A percentile compares a stretch with the other conserved stretches of the same genome.
Evolutionary conservation across 2,329 filamentous ascomycete genomes (phyloP).

Genomic region (Pseudogymnoascus sp.): DNA sequence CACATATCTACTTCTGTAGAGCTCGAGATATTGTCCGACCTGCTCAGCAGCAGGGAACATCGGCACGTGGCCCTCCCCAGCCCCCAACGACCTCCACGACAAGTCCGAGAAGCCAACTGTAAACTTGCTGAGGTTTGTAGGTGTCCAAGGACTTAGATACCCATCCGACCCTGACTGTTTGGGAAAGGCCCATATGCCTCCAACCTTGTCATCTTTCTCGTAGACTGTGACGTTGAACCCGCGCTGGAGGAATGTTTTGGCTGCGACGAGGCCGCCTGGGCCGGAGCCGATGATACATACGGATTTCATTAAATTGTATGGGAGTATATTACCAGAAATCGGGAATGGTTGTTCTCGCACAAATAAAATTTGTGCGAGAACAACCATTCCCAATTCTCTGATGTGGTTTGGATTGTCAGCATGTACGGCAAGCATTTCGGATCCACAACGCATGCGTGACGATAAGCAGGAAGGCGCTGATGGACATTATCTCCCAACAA

Average conservation of each 20-base stretch:
- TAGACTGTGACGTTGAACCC: slow-evolving; percentile 12
- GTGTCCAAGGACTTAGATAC: slow-evolving; percentile 11
- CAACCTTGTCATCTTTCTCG: slow-evolving; percentile 9
- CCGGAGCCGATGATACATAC: slow-evolving; percentile 14
- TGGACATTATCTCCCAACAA: neutral
- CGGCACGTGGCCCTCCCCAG: neutral
- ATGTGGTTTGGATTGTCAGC: neutral
- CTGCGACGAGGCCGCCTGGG: slow-evolving; percentile 15
- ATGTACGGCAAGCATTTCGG: neutral
- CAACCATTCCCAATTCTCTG: too few species aligned
- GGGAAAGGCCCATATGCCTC: slow-evolving; percentile 15
- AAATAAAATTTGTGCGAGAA: neutral
- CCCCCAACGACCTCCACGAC: slow-evolving; percentile 7
- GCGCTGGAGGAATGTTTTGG: slow-evolving; percentile 13
- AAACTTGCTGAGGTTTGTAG: slow-evolving; percentile 14
- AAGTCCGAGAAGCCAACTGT: slow-evolving; percentile 15
- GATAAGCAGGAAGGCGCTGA: neutral
- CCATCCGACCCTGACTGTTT: slow-evolving; percentile 2
- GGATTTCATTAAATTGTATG: slow-evolving; percentile 8
- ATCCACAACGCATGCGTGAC: neutral
- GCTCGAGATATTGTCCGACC: slow-evolving; percentile 13
- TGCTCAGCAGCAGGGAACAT: slow-evolving; percentile 4
- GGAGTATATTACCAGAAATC: neutral
- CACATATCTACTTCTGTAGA: neutral
- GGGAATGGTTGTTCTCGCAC: neutral